A percentile compares a stretch with the other conserved stretches of the same genome.
Evolutionary conservation across 371 early-diverging fungal genomes (phyloP).

Genomic region (Mucor irregularis): DNA sequence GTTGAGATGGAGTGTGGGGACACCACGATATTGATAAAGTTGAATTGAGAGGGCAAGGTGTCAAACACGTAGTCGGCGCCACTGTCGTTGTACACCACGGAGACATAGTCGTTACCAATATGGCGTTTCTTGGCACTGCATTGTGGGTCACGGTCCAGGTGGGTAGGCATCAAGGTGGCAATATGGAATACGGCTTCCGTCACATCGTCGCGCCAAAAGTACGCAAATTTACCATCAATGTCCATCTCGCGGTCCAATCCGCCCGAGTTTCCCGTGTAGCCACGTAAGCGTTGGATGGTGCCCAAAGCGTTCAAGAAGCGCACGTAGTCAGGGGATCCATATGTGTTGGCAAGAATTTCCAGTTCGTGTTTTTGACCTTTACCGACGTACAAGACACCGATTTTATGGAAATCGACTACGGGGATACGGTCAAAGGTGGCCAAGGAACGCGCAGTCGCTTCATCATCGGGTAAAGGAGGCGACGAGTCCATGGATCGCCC

Average conservation of each 20-base stretch:
- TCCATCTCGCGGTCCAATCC: conserved; percentile 86
- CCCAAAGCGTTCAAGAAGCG: conserved; percentile 83
- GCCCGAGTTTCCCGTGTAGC: conserved; percentile 67
- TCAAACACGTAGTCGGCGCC: conserved; percentile 82
- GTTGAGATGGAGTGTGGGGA: conserved; percentile 61
- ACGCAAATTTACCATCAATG: conserved; percentile 83
- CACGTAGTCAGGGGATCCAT: conserved; percentile 85
- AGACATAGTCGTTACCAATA: conserved; percentile 95
- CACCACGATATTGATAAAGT: conserved; percentile 90
- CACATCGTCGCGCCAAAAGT: conserved; percentile 85
- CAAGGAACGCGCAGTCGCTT: conserved; percentile 73
- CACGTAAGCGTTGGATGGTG: conserved; percentile 65
- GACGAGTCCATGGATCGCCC: conserved; percentile 55
- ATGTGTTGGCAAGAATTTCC: conserved; percentile 83
- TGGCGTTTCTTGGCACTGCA: conserved; percentile 90
- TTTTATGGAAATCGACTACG: conserved; percentile 93
- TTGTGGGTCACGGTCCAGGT: conserved; percentile 68
- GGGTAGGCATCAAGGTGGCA: conserved; percentile 93
- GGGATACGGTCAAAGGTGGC: conserved; percentile 86
- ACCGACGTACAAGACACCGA: conserved; percentile 91
- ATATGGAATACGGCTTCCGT: conserved; percentile 90
- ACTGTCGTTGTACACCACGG: conserved; percentile 91
- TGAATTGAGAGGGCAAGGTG: conserved; percentile 93
- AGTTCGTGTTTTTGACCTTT: conserved; percentile 79
- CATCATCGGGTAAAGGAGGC: conserved; percentile 74